These are phyloP conservation scores for Mycena latifolia DNA, from an alignment of 768 basidiomycete species.

Conservation along the genomic window DNA sequence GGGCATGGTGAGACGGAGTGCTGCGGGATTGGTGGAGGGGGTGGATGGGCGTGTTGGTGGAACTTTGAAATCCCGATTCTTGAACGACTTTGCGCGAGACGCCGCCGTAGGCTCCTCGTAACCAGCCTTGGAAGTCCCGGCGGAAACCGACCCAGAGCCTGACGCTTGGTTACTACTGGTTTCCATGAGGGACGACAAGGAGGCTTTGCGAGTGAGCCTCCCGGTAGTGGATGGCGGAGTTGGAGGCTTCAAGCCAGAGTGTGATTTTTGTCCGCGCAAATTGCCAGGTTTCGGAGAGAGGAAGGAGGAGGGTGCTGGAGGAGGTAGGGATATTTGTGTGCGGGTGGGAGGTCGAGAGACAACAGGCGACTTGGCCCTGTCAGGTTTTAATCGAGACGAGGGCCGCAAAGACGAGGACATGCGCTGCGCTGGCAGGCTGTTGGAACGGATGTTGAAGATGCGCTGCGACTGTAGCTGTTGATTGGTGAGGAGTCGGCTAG, in stretches of 20 bases:
- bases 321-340: conserved; percentile 71
- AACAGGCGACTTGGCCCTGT: conserved; percentile 80
- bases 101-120: conserved; percentile 88
- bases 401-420: conserved; percentile 65
- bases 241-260: conserved; percentile 83
- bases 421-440: conserved; percentile 68
- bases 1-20: conserved; percentile 89
- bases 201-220: conserved; percentile 81
- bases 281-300: conserved; percentile 78
- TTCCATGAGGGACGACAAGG: conserved; percentile 81
- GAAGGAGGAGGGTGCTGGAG: conserved; percentile 67
- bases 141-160: conserved; percentile 61
- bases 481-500: conserved; percentile 74
- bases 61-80: conserved; percentile 74
- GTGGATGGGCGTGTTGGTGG: conserved; percentile 87
- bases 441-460: conserved; percentile 61
- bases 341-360: conserved; percentile 70
- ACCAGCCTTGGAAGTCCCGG: conserved; percentile 59
- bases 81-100: conserved; percentile 81
- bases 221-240: conserved; percentile 75
- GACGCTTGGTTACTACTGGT: conserved; percentile 65
- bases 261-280: conserved; percentile 87
- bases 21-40: conserved; percentile 81
- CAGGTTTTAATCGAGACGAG: conserved; percentile 69
- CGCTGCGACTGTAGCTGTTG: conserved; percentile 57